A percentile compares a stretch with the other conserved stretches of the same genome.
Evolutionary conservation across 2,329 filamentous ascomycete genomes (phyloP).

Genomic region (Phaeophleospora eucalypticola): DNA sequence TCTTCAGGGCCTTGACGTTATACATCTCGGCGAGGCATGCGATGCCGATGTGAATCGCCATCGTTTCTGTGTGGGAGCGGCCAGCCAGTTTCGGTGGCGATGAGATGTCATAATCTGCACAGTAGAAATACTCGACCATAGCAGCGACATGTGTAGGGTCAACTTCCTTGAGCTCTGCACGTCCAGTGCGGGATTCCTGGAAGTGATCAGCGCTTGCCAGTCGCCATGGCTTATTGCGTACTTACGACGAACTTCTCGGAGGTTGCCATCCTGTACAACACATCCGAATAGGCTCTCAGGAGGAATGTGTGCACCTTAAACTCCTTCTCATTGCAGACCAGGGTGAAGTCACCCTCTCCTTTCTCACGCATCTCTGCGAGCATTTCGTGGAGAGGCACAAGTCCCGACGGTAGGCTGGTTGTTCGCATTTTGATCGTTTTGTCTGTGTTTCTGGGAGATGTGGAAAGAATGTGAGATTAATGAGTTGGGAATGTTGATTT

Average conservation of each 20-base stretch:
- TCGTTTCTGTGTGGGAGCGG: background rate
- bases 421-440: background rate
- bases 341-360: conserved; percentile 1
- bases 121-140: conserved; percentile 8
- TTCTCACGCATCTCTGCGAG: background rate
- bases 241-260: conserved; percentile 1
- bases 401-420: background rate
- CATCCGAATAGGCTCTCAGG: background rate
- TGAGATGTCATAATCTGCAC: background rate
- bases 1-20: background rate
- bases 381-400: background rate
- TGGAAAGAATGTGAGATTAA: background rate
- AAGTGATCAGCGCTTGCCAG: background rate
- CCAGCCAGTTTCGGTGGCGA: background rate
- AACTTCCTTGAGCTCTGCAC: conserved; percentile 1
- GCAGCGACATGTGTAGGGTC: conserved; percentile 18
- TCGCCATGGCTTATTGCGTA: background rate
- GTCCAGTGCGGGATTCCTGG: background rate
- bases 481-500: background rate
- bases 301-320: conserved; percentile 5
- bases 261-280: conserved; percentile 1
- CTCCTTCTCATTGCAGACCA: conserved; percentile 1
- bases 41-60: background rate
- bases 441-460: background rate
- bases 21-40: background rate